Evolutionary conservation across 129 eudicot species (phyloP).

Genomic region (Oenanthe sinensis): DNA sequence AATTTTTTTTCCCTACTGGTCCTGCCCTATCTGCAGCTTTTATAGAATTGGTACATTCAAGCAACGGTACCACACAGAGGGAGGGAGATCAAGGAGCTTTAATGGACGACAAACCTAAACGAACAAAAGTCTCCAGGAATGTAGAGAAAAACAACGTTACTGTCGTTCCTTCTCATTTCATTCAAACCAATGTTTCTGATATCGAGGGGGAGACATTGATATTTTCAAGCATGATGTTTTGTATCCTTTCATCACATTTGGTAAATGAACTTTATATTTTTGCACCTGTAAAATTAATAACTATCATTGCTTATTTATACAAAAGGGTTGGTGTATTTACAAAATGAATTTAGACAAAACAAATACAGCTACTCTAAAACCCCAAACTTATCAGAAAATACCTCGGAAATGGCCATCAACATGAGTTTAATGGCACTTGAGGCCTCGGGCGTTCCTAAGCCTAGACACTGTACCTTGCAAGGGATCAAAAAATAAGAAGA

Average conservation of each 20-base stretch:
- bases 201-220: conserved; percentile 63
- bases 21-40: conserved; percentile 50
- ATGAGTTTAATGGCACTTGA: background rate
- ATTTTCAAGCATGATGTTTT: conserved; percentile 62
- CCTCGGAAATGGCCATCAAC: background rate
- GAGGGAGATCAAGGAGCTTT: conserved; percentile 28
- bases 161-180: conserved; percentile 75
- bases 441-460: background rate
- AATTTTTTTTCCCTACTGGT: background rate
- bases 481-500: background rate
- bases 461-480: background rate
- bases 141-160: conserved; percentile 54
- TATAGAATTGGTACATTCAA: conserved; percentile 79
- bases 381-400: background rate
- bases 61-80: conserved; percentile 82
- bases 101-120: conserved; percentile 46
- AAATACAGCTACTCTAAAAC: background rate
- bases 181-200: conserved; percentile 68
- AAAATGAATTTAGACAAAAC: background rate
- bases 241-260: conserved; percentile 51
- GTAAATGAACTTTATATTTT: background rate
- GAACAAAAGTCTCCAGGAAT: conserved; percentile 35
- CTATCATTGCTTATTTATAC: background rate
- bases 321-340: background rate
- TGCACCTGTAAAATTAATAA: background rate